Conservation (phyloP, 352 stramenopile genomes). For the Phytophthora multivora region DNA sequence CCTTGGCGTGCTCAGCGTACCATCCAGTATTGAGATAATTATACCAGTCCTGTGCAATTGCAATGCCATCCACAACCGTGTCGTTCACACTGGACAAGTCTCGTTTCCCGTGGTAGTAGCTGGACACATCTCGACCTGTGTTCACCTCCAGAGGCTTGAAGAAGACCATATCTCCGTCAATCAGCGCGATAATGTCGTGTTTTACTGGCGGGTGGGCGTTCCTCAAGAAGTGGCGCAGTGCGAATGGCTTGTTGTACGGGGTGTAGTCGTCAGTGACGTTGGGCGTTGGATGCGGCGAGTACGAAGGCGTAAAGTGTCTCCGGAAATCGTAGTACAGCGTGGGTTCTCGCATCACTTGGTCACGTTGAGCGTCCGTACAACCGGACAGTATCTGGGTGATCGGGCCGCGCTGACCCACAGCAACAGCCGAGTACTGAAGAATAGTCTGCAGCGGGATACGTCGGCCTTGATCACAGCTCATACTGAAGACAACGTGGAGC, state of each 20-base stretch:
- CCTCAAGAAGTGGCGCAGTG: slow-evolving; percentile 53
- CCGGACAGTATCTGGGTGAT: slow-evolving; percentile 63
- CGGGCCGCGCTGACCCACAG: slow-evolving; percentile 42
- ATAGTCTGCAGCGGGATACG: slow-evolving; percentile 47
- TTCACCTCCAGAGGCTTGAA: slow-evolving; percentile 50
- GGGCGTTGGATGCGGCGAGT: slow-evolving; percentile 41
- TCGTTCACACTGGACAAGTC: slow-evolving; percentile 42
- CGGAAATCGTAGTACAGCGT: slow-evolving; percentile 63
- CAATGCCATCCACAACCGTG: slow-evolving; percentile 42
- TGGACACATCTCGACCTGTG: slow-evolving; percentile 41
- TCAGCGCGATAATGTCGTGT: slow-evolving; percentile 42
- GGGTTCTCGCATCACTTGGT: slow-evolving; percentile 36
- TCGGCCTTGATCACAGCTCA: slow-evolving; percentile 47
- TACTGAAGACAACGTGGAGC: slow-evolving; percentile 62
- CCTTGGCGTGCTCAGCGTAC: slow-evolving; percentile 30
- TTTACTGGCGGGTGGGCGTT: slow-evolving; percentile 47
- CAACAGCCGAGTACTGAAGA: slow-evolving; percentile 50
- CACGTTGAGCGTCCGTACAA: slow-evolving; percentile 38
- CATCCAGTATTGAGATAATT: slow-evolving; percentile 48
- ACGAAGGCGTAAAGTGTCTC: slow-evolving; percentile 54
- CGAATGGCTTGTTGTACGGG: slow-evolving; percentile 64
- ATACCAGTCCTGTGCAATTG: slow-evolving; percentile 56
- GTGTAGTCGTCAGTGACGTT: slow-evolving; percentile 51
- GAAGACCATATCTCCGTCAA: slow-evolving; percentile 53
- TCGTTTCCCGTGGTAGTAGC: slow-evolving; percentile 47